Conservation (phyloP, 805 yeast genomes). For the Nakazawaea siamensis region DNA sequence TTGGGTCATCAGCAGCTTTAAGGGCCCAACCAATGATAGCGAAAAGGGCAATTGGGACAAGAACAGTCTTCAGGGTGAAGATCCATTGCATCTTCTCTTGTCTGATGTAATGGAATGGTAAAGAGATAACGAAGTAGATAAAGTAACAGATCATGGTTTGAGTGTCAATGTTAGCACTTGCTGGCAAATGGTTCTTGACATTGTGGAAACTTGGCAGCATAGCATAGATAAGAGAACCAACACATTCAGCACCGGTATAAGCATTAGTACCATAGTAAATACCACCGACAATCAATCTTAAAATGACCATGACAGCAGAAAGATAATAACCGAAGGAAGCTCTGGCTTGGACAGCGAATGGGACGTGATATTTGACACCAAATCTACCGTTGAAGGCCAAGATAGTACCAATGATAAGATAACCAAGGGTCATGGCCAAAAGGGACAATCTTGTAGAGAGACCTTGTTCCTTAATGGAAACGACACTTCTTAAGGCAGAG, state of each 20-base stretch:
- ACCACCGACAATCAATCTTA: conserved; percentile 24
- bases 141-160: conserved; percentile 24
- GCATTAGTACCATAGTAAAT: conserved; percentile 21
- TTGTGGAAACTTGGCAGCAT: conserved; percentile 21
- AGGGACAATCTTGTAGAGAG: conserved; percentile 16
- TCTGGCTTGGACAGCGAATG: conserved; percentile 26
- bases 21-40: conserved; percentile 25
- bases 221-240: conserved; percentile 20
- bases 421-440: conserved; percentile 15
- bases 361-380: conserved; percentile 27
- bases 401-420: conserved; percentile 15
- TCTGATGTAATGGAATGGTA: conserved; percentile 25
- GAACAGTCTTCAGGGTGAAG: conserved; percentile 23
- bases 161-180: conserved; percentile 18
- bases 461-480: conserved; percentile 12
- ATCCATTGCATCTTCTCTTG: conserved; percentile 27
- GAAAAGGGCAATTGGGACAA: conserved; percentile 22
- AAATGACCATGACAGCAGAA: conserved; percentile 21
- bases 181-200: conserved; percentile 19
- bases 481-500: conserved; percentile 17
- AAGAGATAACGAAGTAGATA: conserved; percentile 22
- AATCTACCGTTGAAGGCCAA: conserved; percentile 20
- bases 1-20: conserved; percentile 16
- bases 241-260: conserved; percentile 19
- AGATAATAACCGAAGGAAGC: conserved; percentile 25